These are phyloP conservation scores for Sporothrix protearum DNA, from an alignment of 2,329 filamentous ascomycete species.

Conservation along the genomic window DNA sequence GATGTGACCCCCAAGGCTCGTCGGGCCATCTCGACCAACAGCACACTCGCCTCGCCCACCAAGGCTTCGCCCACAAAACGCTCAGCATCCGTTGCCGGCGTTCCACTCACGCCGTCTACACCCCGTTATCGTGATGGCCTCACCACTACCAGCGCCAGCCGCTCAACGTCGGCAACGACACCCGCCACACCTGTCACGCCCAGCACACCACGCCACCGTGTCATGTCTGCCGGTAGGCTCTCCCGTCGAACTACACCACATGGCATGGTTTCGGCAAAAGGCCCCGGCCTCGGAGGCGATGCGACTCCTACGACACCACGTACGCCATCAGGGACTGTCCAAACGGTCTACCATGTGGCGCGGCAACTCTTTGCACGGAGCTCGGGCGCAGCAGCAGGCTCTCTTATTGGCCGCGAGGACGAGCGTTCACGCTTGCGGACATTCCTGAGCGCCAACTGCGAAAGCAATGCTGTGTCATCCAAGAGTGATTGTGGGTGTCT, in stretches of 20 bases:
- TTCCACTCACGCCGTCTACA: conserved; percentile 65
- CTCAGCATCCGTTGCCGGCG: conserved; percentile 29
- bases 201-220: conserved; percentile 77
- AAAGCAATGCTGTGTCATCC: conserved; percentile 32
- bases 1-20: conserved; percentile 18
- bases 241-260: conserved; percentile 75
- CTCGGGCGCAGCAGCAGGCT: conserved; percentile 66
- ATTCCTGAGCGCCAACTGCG: conserved; percentile 57
- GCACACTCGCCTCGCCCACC: conserved; percentile 11
- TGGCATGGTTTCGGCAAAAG: background rate
- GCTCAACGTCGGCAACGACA: conserved; percentile 3
- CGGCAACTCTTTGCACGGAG: conserved; percentile 83
- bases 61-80: conserved; percentile 15
- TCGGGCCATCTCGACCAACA: conserved; percentile 6
- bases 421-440: conserved; percentile 60
- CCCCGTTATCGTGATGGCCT: conserved; percentile 77
- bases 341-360: conserved; percentile 81
- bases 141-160: conserved; percentile 7
- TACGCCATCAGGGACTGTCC: conserved; percentile 59
- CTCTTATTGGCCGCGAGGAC: conserved; percentile 73
- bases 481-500: conserved; percentile 70
- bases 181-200: conserved; percentile 49
- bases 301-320: conserved; percentile 51
- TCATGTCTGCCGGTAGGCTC: conserved; percentile 71
- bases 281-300: background rate